Conservation (phyloP, 352 stramenopile genomes). For the Phytophthora chlamydospora region DNA sequence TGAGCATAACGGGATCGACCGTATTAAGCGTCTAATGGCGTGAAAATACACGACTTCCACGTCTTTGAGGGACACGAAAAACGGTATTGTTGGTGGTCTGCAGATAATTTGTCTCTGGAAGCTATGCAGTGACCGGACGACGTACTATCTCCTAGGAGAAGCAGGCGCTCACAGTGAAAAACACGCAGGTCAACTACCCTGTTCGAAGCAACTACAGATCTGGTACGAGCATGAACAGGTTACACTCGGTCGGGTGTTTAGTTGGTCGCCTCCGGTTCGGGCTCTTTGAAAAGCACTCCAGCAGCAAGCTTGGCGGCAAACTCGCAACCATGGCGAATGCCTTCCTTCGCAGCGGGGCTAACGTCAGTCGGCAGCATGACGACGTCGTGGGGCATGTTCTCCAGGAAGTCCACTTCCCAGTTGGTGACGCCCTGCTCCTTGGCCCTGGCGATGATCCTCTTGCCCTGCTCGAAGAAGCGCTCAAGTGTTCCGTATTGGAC, state of each 20-base stretch:
- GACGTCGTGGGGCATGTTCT: constrained; percentile 33
- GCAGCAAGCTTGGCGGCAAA: constrained; percentile 27
- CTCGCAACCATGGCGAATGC: constrained; percentile 27
- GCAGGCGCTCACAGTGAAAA: no score
- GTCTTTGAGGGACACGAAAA: constrained; percentile 42
- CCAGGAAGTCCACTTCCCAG: constrained; percentile 27
- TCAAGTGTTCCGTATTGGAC: constrained; percentile 33
- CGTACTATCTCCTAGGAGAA: no score
- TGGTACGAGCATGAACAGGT: no score
- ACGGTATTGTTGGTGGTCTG: constrained; percentile 1
- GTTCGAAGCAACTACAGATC: no score
- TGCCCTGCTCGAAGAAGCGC: constrained; percentile 32
- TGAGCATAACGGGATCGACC: constrained; percentile 36
- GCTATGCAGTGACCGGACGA: no score
- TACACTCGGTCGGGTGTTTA: no score
- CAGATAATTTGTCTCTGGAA: no score
- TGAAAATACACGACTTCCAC: constrained; percentile 41
- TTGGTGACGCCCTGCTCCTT: constrained; percentile 28
- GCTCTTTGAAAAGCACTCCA: constrained; percentile 8
- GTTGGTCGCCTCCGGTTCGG: constrained; percentile 12
- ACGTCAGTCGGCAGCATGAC: constrained; percentile 33
- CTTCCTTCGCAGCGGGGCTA: constrained; percentile 23
- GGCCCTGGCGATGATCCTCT: constrained; percentile 21
- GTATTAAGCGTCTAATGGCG: constrained; percentile 26
- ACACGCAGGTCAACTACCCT: no score